phyloP scores from a whole-genome alignment of 1,139 yeast species.

The Candida sanyaensis region DNA sequence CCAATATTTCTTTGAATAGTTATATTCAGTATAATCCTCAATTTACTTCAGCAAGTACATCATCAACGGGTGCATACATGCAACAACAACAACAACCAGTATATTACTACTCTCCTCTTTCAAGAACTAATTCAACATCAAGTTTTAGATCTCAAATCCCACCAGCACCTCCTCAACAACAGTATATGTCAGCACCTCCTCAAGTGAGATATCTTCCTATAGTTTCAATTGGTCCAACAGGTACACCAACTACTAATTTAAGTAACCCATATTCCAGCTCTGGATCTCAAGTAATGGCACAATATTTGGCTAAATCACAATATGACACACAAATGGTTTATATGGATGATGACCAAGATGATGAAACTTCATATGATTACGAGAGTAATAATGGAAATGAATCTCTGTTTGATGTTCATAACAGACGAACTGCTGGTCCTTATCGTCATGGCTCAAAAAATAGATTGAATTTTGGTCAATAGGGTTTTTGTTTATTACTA shows the following conservation, averaged over 20 bases:
- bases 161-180: conserved; percentile 8
- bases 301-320: conserved; percentile 70
- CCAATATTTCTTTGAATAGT: conserved; percentile 27
- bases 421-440: not conserved
- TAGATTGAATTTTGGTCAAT: not conserved
- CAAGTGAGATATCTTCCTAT: conserved; percentile 6
- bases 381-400: not conserved
- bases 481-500: not conserved
- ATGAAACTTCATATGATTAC: not conserved
- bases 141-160: conserved; percentile 8
- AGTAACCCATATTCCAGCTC: conserved; percentile 37
- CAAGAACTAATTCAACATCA: conserved; percentile 13
- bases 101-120: conserved; percentile 14
- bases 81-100: conserved; percentile 21
- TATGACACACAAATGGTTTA: conserved; percentile 45
- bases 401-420: conserved; percentile 5
- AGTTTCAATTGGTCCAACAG: conserved; percentile 2
- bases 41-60: conserved; percentile 8
- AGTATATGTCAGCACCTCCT: conserved; percentile 9
- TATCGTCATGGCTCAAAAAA: conserved; percentile 4
- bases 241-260: conserved; percentile 3
- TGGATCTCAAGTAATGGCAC: conserved; percentile 78
- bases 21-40: conserved; percentile 16
- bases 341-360: conserved; percentile 10
- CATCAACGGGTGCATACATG: conserved; percentile 16